Evolutionary conservation across 1,139 yeast genomes (phyloP).

Genomic region (Debaryomyces singareniensis): DNA sequence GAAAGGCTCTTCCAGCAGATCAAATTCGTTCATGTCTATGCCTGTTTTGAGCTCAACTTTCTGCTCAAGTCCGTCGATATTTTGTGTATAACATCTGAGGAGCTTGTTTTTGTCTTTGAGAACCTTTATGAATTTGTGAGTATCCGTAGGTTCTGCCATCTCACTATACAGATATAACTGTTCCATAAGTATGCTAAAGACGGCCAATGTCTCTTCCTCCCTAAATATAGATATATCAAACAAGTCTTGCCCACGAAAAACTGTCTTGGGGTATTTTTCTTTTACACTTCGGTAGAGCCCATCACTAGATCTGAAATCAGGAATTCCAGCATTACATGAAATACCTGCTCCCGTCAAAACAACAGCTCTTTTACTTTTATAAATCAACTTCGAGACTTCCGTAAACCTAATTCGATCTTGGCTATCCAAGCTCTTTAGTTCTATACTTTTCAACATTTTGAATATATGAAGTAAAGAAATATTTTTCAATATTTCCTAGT

Average conservation of each 20-base stretch:
- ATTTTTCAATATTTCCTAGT: no score
- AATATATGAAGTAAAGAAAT: no score
- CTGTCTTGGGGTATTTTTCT: conserved; percentile 51
- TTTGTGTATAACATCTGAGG: conserved; percentile 79
- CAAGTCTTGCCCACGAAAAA: conserved; percentile 79
- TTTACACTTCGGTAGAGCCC: conserved; percentile 79
- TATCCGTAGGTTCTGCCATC: conserved; percentile 71
- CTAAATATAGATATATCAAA: conserved; percentile 82
- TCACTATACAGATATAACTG: conserved; percentile 57
- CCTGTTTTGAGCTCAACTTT: conserved; percentile 40
- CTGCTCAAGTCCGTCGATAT: conserved; percentile 48
- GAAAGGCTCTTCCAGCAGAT: conserved; percentile 18
- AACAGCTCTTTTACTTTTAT: conserved; percentile 45
- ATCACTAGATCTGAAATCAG: conserved; percentile 81
- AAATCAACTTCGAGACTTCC: conserved; percentile 37
- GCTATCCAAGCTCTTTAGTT: conserved; percentile 13
- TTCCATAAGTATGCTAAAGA: conserved; percentile 81
- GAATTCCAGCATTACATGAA: conserved; percentile 94
- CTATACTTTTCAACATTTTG: conserved; percentile 4
- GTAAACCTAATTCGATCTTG: conserved; percentile 20
- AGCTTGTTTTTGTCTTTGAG: conserved; percentile 63
- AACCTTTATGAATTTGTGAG: conserved; percentile 69
- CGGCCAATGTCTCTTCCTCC: conserved; percentile 51
- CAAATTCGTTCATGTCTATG: conserved; percentile 26
- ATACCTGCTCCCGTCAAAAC: conserved; percentile 92